Percentiles rank a stretch among this genome's conserved stretches.
These are phyloP conservation scores for Epichloe sylvatica DNA, from an alignment of 2,329 filamentous ascomycete genomes.

Conservation along the genomic window DNA sequence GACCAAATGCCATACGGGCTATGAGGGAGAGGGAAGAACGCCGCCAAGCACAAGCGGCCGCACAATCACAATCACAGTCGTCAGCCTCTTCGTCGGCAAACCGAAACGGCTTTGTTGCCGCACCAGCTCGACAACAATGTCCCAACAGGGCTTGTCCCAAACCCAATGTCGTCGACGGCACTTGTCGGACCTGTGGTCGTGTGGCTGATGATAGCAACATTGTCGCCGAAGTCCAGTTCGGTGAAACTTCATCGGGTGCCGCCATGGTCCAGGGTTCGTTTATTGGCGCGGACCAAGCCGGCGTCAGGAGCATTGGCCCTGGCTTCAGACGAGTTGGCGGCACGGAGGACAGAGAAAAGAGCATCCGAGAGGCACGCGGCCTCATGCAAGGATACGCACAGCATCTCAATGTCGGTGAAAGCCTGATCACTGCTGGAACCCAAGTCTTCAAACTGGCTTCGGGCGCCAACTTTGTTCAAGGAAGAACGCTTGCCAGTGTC, in stretches of 20 bases:
- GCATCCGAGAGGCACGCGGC: slow-evolving; percentile 41
- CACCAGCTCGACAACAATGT: slow-evolving; percentile 30
- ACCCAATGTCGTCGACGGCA: slow-evolving; percentile 48
- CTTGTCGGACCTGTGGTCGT: slow-evolving; percentile 74
- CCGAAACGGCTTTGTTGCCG: slow-evolving; percentile 18
- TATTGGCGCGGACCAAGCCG: slow-evolving; percentile 72
- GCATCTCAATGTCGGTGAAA: slow-evolving; percentile 46
- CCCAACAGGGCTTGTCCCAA: slow-evolving; percentile 47
- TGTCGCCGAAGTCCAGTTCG: slow-evolving; percentile 82
- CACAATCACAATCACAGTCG: slow-evolving; percentile 9
- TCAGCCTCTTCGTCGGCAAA: slow-evolving; percentile 14
- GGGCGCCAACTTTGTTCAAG: slow-evolving; percentile 67
- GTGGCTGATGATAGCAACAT: slow-evolving; percentile 79
- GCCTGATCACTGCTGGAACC: slow-evolving; percentile 49
- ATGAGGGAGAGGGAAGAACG: slow-evolving; percentile 38
- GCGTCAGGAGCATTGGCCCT: slow-evolving; percentile 53
- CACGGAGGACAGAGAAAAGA: slow-evolving; percentile 44
- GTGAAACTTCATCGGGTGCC: slow-evolving; percentile 71
- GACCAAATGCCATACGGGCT: slow-evolving; percentile 35
- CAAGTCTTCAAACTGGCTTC: slow-evolving; percentile 66
- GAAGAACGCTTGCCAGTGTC: slow-evolving; percentile 71
- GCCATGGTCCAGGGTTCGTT: slow-evolving; percentile 85
- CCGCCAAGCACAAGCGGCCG: slow-evolving; percentile 19
- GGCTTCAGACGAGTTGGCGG: slow-evolving; percentile 47
- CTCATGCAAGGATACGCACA: slow-evolving; percentile 50